phyloP scores from a whole-genome alignment of 1,284 basidiomycete species.

The Papiliotrema laurentii region DNA sequence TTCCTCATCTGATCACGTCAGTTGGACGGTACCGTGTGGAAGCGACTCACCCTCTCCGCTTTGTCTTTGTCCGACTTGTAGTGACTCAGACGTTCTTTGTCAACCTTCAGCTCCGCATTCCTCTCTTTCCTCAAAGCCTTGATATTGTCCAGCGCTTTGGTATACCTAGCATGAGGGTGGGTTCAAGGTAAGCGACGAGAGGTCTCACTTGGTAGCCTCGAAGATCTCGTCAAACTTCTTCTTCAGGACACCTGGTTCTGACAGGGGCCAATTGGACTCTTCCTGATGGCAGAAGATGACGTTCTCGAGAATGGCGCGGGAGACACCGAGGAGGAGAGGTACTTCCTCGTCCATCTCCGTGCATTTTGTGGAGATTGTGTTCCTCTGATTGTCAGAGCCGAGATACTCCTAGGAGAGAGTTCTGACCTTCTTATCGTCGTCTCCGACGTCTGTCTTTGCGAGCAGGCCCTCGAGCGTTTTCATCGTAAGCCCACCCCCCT shows the following conservation, averaged over 20 bases:
- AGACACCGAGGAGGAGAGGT: conserved; percentile 87
- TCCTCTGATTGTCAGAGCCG: conserved; percentile 55
- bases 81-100: conserved; percentile 76
- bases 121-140: conserved; percentile 86
- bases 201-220: conserved; percentile 81
- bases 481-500: conserved; percentile 82
- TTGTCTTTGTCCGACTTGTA: conserved; percentile 80
- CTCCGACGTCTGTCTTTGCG: conserved; percentile 63
- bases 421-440: conserved; percentile 60
- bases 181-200: background rate
- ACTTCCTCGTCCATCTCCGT: conserved; percentile 95
- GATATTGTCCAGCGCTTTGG: conserved; percentile 93
- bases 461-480: conserved; percentile 95
- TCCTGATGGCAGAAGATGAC: conserved; percentile 99
- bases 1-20: conserved; percentile 32
- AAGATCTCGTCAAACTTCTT: conserved; percentile 99
- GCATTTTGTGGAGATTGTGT: conserved; percentile 89
- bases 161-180: conserved; percentile 62
- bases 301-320: conserved; percentile 93
- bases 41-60: conserved; percentile 62
- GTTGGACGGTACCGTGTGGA: too few species aligned
- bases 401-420: background rate
- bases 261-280: conserved; percentile 95
- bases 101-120: conserved; percentile 82
- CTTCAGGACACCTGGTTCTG: conserved; percentile 86